A percentile compares a stretch with the other conserved stretches of the same genome.
Conservation (phyloP, 148 eudicot genomes). For the Hydrangea macrophylla region DNA sequence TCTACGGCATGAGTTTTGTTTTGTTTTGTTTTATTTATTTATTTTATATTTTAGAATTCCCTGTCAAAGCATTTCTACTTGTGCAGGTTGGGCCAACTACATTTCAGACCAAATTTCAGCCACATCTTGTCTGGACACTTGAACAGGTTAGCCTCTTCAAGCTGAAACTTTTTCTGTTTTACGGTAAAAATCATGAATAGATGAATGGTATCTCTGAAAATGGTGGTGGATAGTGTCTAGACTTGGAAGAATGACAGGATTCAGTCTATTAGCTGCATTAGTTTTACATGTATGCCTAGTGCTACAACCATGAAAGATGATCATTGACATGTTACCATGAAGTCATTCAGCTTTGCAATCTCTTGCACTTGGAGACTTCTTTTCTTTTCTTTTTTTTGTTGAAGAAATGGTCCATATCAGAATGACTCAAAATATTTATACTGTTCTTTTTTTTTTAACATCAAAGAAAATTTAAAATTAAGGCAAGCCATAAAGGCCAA, state of each 20-base stretch:
- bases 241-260: not conserved
- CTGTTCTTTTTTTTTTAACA: no score
- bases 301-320: not conserved
- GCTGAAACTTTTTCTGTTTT: not conserved
- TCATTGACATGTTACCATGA: not conserved
- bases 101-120: constrained; percentile 72
- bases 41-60: not conserved
- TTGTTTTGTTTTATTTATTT: no score
- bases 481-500: no score
- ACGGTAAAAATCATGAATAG: not conserved
- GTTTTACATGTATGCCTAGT: constrained; percentile 8
- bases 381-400: no score
- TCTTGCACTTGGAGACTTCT: no score
- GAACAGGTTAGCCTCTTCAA: constrained; percentile 60
- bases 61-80: constrained; percentile 10
- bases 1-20: not conserved
- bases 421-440: no score
- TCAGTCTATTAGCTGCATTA: no score
- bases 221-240: not conserved
- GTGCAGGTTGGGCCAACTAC: constrained; percentile 76
- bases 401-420: no score
- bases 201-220: not conserved
- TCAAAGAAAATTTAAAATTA: no score
- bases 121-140: constrained; percentile 87
- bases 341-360: not conserved